phyloP scores from a whole-genome alignment of 2,329 filamentous ascomycete species.

The Aspergillus ochraceoroseus region DNA sequence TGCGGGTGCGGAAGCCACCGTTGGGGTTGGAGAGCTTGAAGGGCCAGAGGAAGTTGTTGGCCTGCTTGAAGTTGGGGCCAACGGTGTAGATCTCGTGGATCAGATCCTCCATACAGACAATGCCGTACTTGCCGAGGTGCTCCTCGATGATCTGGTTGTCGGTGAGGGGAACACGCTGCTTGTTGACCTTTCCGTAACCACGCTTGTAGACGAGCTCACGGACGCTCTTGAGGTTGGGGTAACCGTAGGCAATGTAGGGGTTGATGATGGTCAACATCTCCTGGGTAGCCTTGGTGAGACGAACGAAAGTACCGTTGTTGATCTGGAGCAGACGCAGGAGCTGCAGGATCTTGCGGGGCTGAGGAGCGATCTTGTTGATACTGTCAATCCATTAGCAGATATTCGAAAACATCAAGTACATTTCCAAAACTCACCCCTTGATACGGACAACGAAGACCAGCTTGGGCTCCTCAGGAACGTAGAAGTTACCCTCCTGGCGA shows the following conservation, averaged over 20 bases:
- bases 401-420: too few species aligned
- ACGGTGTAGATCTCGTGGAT: constrained; percentile 99
- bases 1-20: constrained; percentile 90
- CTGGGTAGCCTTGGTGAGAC: constrained; percentile 92
- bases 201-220: constrained; percentile 99
- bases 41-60: constrained; percentile 98
- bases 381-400: constrained; percentile 45
- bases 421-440: constrained; percentile 73
- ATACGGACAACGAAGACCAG: constrained; percentile 98
- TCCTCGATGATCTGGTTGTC: constrained; percentile 98
- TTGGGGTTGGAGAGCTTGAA: constrained; percentile 99
- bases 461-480: constrained; percentile 91
- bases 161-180: constrained; percentile 92
- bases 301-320: constrained; percentile 99
- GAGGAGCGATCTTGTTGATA: constrained; percentile 99
- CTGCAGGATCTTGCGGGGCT: constrained; percentile 99
- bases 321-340: constrained; percentile 99
- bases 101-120: constrained; percentile 98
- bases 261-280: constrained; percentile 99
- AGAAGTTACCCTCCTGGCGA: constrained; percentile 89
- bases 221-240: constrained; percentile 98
- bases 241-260: constrained; percentile 98
- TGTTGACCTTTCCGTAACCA: constrained; percentile 97
- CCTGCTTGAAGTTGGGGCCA: constrained; percentile 99
- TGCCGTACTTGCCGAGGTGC: constrained; percentile 94